Evolutionary conservation across 2,329 filamentous ascomycete species (phyloP), one percentile per base, ranked within the genome.

Genomic region (Lasiodiplodia sp.): DNA sequence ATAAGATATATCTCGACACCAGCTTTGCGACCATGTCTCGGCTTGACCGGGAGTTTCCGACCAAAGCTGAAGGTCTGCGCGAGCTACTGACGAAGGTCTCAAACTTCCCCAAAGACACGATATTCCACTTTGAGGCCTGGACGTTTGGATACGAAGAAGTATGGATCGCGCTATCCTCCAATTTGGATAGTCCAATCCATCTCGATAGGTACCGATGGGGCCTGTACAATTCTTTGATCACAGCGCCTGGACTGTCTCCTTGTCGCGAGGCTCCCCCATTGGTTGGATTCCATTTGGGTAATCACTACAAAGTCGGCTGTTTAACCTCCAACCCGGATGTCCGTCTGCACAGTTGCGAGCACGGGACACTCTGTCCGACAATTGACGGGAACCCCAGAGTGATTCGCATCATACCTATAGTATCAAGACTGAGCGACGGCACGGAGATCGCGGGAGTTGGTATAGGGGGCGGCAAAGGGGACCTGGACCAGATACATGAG

Each of bases 71-170:
- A 65, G 94, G 94, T 0, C 83, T 97, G 12, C 82, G 82, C 0
- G 92, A 97, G 74, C 84, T 97, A 0, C 75, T 97, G 1, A 80
- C 83, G 4, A 91, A 93, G 72, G 85, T 97, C 0, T 78, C 81
- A 0, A 76, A 81, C 28, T 97, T 95, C 76, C 91, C 94, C 0
- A 70, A 83, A 1, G 87, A 93, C 49, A 97, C 93, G 0, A 78
- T 91, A 0, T 97, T 97, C 74, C 92, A 97, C 77, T 86, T 98
- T 56, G 88, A 94, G 68, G 88, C 93, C 0, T 97, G 94, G 94
- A 97, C 95, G 0, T 96, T 96, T 75, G 92, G 92, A 0, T 97
- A 97, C 71, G 94, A 98, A 77, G 92, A 97, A 65, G 93, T 97
- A 0, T 97, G 94, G 94, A 83, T 94, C 69, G 91, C 93, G 0